Evolutionary conservation across 2,329 filamentous ascomycete genomes (phyloP), one percentile per base, ranked within the genome.

Genomic region (Fusarium sp.): DNA sequence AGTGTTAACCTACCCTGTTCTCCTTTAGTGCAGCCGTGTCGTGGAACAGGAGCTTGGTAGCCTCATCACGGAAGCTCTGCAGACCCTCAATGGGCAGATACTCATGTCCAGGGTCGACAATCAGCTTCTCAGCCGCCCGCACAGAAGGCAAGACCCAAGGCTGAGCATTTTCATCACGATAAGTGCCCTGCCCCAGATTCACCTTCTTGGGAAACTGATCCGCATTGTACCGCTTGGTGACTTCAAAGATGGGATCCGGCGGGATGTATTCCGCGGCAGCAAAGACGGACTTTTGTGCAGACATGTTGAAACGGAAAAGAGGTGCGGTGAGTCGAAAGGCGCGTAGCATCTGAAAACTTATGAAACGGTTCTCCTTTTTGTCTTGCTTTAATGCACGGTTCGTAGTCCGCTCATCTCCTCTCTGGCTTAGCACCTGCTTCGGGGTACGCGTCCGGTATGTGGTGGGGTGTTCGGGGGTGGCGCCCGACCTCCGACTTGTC

Each of bases 101-200:
- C 60, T 83, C 81, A 56, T 83, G 79, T 0, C 77, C 75, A 2
- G 67, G 50, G 7, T 74, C 51, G 0, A 61, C 65, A 4, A 77
- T 43, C 1, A 64, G 15, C 23, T 67, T 66, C 28, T 72, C 57
- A 8, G 73, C 73, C 59, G 76, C 66, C 7, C 68, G 71, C 3
- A 83, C 81, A 2, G 76, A 78, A 0, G 82, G 82, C 2, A 83
- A 58, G 2, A 82, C 62, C 81, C 80, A 83, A 3, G 81, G 80
- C 44, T 78, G 68, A 9, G 75, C 80, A 27, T 79, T 73, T 23
- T 78, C 81, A 60, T 83, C 80, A 4, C 80, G 75, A 44, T 83
- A 83, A 0, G 78, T 76, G 1, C 82, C 82, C 28, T 77, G 76
- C 1, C 80, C 80, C 7, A 83, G 74, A 43, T 82, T 82, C 55